A percentile compares a stretch with the other conserved stretches of the same genome.
Conservation (phyloP, 148 eudicot species). For the Agrostemma githago region DNA sequence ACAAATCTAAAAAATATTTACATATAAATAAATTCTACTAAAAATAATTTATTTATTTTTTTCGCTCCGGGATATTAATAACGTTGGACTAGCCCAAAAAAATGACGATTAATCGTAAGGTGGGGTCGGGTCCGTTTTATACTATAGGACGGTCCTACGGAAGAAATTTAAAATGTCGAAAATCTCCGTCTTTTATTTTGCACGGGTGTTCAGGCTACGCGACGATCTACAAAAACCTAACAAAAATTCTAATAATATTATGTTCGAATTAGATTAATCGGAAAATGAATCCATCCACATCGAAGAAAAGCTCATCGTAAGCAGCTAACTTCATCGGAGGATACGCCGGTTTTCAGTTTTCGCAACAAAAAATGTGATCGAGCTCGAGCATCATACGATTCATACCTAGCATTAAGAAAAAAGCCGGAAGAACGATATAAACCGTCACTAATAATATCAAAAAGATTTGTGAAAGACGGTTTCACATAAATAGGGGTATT, state of each 20-base stretch:
- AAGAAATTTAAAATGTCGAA: not conserved
- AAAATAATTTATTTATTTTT: no score
- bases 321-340: not conserved
- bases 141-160: no score
- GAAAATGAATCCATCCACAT: not conserved
- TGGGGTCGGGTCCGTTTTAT: no score
- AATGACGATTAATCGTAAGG: no score
- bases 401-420: constrained; percentile 2
- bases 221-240: not conserved
- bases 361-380: not conserved
- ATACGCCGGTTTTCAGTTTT: not conserved
- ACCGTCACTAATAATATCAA: not conserved
- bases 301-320: not conserved
- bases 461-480: not conserved
- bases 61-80: no score
- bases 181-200: not conserved
- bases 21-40: no score
- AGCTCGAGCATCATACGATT: constrained; percentile 3
- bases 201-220: not conserved
- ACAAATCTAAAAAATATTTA: no score
- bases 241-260: not conserved
- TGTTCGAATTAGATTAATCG: not conserved
- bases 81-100: no score
- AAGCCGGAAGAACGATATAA: not conserved
- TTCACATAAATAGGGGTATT: no score